Evolutionary conservation across 208 protist species (phyloP), one percentile per base, ranked within the genome.

Genomic region (Leishmania braziliensis): DNA sequence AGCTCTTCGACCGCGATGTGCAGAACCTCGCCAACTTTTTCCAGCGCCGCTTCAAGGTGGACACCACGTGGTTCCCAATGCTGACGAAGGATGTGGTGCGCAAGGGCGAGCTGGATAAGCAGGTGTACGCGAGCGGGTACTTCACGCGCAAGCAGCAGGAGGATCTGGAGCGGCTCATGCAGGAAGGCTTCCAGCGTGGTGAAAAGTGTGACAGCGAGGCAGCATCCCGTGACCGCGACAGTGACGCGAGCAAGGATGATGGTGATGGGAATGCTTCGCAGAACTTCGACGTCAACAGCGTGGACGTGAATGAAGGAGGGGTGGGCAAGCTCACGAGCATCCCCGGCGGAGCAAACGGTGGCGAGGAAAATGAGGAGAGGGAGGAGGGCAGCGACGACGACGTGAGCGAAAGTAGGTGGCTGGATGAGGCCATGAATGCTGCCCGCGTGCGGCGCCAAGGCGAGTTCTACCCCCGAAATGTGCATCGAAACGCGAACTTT

Each of bases 1-100:
- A 97, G 81, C 91, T 97, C 68, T 99, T 99, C 86, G 90, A 99
- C 68, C 95, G 99, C 54, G 99, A 99, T 92, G 97, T 99, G n/a
- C 77, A 98, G 26, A 99, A 99, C 84, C 89, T 99, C 39, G 90
- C 94, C 50, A 95, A 88, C 23, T 99, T 99, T 83, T 99, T 99
- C 84, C 83, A 91, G 51, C 93, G 96, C 56, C 89, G 94, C 43
- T 99, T 99, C 83, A 91, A 91, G 74, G 73, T 99, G 12, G 84
- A 84, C 39, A 92, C 84, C 26, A 78, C 94, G 53, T 90, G 86
- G 78, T 92, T 87, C 65, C 94, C 93, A 20, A 90, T 91, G 33
- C 84, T 97, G 71, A 89, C 92, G 78, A 90, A 90, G 39, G 92
- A 98, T 66, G 93, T 97, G 33, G 88, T 90, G 82, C 92, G 94